Base-by-base conservation (phyloP, 306 rosid genomes). In the Gastrolobium villosum region DNA sequence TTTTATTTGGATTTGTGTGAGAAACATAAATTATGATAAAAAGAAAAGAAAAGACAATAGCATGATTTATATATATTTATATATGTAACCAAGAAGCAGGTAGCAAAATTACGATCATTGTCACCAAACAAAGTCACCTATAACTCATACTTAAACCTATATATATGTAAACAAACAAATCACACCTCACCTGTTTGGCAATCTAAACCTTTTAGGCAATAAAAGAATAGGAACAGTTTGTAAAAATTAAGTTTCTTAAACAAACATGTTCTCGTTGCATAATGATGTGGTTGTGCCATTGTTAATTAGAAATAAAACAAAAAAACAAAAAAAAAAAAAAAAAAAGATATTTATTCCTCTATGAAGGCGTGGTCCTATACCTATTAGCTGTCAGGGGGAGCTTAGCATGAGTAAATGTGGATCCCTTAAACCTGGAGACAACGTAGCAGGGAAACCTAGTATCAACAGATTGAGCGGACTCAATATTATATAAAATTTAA, bases 61-160 rank as follows among this genome's bases (percentile, higher is more conserved):
- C 10, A 55, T 28, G 0, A 36, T 72, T 26, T 15, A 48, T 5
- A n/a, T n/a, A n/a, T n/a, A n/a, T n/a, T n/a, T n/a, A 48, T 6
- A 36, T 46, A 65, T 5, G 10, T 34, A 40, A 41, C 28, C 44
- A 40, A 45, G 57, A 72, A 54, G 65, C 49, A 72, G 65, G 76
- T 72, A 54, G 53, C 65, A 40, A 40, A 39, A 39, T 26, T 35
- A 50, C 62, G 48, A 71, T 53, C 15, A 55, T 11, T 5, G 37
- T 30, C 28, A n/a, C 30, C 31, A 5, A 41, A 55, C 39, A 55
- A 68, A 53, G 50, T n/a, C 50, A 30, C 77, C n/a, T 30, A 10
- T 15, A 63, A 37, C 69, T 59, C 65, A 39, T 10, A 45, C 72
- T 41, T 66, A 66, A 66, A 30, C 54, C 72, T 30, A 31, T 36